Conservation (phyloP, 1,139 yeast species). For the Geotrichum restrictum region DNA sequence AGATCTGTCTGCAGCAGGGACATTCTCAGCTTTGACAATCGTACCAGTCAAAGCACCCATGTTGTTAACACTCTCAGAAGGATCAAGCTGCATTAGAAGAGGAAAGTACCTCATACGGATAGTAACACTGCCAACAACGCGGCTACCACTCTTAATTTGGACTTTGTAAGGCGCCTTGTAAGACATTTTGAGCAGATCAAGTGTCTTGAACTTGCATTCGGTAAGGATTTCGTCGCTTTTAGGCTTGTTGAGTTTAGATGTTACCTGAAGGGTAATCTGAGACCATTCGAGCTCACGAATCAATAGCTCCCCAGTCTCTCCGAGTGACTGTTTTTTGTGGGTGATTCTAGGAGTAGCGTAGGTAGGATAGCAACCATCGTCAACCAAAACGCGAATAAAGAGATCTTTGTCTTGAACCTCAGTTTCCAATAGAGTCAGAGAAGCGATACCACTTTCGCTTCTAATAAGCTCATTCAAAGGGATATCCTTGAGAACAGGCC, state of each 20-base stretch:
- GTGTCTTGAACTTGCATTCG: conserved; percentile 63
- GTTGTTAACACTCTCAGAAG: conserved; percentile 69
- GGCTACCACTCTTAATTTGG: conserved; percentile 47
- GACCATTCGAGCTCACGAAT: conserved; percentile 79
- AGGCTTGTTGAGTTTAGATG: conserved; percentile 49
- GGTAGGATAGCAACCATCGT: conserved; percentile 62
- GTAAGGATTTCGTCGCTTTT: conserved; percentile 54
- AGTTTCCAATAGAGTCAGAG: conserved; percentile 60
- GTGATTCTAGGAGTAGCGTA: conserved; percentile 51
- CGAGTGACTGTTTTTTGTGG: conserved; percentile 20
- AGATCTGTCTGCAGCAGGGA: conserved; percentile 78
- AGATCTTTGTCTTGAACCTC: conserved; percentile 48
- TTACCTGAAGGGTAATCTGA: conserved; percentile 56
- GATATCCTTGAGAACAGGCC: conserved; percentile 51
- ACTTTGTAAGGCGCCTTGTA: conserved; percentile 58
- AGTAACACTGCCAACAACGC: conserved; percentile 53
- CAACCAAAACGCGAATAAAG: conserved; percentile 71
- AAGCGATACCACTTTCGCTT: conserved; percentile 72
- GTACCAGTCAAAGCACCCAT: conserved; percentile 68
- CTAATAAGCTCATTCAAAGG: conserved; percentile 59
- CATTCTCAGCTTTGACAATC: conserved; percentile 60
- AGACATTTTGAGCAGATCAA: conserved; percentile 61
- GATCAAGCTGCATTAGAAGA: conserved; percentile 57
- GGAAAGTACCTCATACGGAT: conserved; percentile 81
- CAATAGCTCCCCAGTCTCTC: conserved; percentile 64